Evolutionary conservation across 768 basidiomycete genomes (phyloP), one percentile per base, ranked within the genome.

Genomic region (Udeniomyces megalosporus): DNA sequence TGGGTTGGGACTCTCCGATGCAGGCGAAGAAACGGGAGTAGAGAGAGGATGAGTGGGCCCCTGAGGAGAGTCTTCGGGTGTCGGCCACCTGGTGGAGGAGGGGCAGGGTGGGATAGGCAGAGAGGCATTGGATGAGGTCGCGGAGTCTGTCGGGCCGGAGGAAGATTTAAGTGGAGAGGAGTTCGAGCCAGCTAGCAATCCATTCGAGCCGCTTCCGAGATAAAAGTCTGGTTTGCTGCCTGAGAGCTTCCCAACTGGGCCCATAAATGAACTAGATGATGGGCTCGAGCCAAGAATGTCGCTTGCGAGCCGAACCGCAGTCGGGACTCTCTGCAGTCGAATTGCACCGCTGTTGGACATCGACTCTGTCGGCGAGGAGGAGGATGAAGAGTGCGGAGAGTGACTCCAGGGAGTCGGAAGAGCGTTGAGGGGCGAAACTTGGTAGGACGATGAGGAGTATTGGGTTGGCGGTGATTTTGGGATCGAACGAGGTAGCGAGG

Each of bases 321-420:
- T 76, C 0, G 76, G 76, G 0, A 77, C 75, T 10, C 75, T 67
- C 47, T 75, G 75, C 7, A 77, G 69, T n/a, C 74, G 70, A 47
- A 76, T 74, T 6, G 73, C 31, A 49, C 66, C 31, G 20, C 31
- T 24, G 46, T 42, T 24, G 20, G 42, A 53, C 2, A 32, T 47
- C 5, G 58, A 45, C 4, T 48, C 50, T 2, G 63, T 54, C 8
- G 57, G 52, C 1, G 63, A 65, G 15, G 58, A 53, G 12, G 58
- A 55, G 8, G 58, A 34, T 20, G 58, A 50, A 5, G 58, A 48
- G 20, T 17, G 8, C 22, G 58, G 26, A 24, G 54, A 56, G 10
- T 34, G 22, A 38, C 48, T 31, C 63, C 63, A 65, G 1, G 63
- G 63, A 29, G 58, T 29, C 4, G 63, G 63, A 4, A 65, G 63